These are phyloP conservation scores for Elsinoe fawcettii DNA, from an alignment of 2,329 filamentous ascomycete species.

Conservation along the genomic window DNA sequence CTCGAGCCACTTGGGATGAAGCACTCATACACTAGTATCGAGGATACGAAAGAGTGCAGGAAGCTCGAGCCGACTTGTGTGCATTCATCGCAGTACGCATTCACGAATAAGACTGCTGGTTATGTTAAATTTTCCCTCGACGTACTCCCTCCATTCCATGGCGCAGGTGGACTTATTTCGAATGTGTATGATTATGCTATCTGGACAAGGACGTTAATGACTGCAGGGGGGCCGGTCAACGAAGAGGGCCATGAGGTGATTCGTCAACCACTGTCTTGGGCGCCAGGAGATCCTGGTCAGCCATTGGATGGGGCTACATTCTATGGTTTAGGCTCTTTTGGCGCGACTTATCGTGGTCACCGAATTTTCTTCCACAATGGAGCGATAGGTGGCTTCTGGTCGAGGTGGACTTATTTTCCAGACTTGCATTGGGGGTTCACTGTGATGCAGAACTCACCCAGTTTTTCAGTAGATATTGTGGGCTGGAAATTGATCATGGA, in stretches of 20 bases:
- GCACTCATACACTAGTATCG: constrained; percentile 31
- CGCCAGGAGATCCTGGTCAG: neutral
- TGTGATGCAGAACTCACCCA: constrained; percentile 21
- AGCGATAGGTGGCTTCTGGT: constrained; percentile 39
- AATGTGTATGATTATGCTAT: constrained; percentile 45
- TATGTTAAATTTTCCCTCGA: constrained; percentile 16
- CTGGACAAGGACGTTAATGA: constrained; percentile 46
- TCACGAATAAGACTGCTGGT: constrained; percentile 18
- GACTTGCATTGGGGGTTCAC: constrained; percentile 38
- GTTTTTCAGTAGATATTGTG: constrained; percentile 11
- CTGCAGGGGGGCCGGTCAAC: constrained; percentile 22
- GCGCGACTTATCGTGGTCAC: constrained; percentile 37
- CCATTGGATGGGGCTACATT: constrained; percentile 27
- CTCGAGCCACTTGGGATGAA: constrained; percentile 38
- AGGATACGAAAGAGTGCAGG: constrained; percentile 27
- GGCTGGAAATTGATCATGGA: constrained; percentile 17
- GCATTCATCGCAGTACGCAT: constrained; percentile 23
- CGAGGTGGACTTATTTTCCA: constrained; percentile 41
- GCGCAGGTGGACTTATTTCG: constrained; percentile 32
- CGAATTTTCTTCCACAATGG: constrained; percentile 38
- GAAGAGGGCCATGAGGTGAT: constrained; percentile 14
- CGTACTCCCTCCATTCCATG: constrained; percentile 18
- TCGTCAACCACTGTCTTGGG: constrained; percentile 13
- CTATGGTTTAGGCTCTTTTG: constrained; percentile 38
- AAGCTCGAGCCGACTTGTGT: constrained; percentile 14